Base-by-base conservation (phyloP, 768 basidiomycete genomes). In the Leucosporidium yakuticum region DNA sequence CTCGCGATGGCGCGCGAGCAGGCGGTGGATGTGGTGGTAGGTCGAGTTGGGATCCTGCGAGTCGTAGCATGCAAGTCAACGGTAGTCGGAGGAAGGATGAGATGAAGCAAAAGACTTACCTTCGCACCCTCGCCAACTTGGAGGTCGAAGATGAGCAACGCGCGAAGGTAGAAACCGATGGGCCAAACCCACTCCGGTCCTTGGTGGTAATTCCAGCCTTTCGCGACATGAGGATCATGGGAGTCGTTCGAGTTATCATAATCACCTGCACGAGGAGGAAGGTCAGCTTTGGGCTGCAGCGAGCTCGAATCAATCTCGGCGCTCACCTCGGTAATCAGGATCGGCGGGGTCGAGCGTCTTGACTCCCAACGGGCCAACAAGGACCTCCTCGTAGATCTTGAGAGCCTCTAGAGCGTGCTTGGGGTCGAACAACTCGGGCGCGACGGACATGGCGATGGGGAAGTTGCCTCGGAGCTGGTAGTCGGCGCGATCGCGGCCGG, bases 371-470 rank as follows among this genome's bases (percentile, higher is more conserved):
- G 95, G 94, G 1, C 85, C 85, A n/a, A 89, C 84, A 32, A 99
- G 82, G 50, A 87, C 82, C 73, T 87, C 77, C 77, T 95, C 92
- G 2, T 88, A 88, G n/a, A 93, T 79, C 69, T 84, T 83, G 48
- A 98, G 81, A 0, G 92, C 90, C 6, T 81, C 84, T 25, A 97
- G 81, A 0, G 91, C 96, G 77, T 89, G 88, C 61, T 83, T 78
- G 14, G 85, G 84, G 62, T 91, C 84, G 79, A 98, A 99, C 56
- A 99, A 79, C 78, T 98, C 96, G 14, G 95, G 95, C 2, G 96
- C 96, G 55, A 98, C 93, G 4, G 88, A 84, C 94, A 98, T 97
- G 0, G 96, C 91, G 67, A 97, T 88, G 6, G 93, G 88, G 72
- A 71, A 72, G 64, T 74, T 73, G 50, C 65, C 64, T 25, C 76